Percentiles rank a stretch among this genome's conserved stretches.
phyloP scores from a whole-genome alignment of 2,329 filamentous ascomycete species.

The Trichoderma sp. region DNA sequence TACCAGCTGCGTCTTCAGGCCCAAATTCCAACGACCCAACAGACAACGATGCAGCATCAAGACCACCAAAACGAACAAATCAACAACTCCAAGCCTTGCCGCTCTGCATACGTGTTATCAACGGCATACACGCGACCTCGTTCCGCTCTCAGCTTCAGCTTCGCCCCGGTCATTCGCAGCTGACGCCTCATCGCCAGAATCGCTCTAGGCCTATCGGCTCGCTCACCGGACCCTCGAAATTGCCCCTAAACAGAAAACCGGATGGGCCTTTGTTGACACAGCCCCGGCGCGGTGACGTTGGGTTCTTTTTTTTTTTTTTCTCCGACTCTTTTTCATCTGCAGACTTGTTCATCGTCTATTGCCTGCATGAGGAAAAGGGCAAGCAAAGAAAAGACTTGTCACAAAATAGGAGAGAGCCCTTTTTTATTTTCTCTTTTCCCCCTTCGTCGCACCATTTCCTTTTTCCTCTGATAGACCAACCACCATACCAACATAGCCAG shows the following conservation, averaged over 20 bases:
- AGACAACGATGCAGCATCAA: not conserved
- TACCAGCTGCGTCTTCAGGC: not conserved
- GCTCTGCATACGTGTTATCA: slow-evolving; percentile 3
- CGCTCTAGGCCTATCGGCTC: slow-evolving; percentile 12
- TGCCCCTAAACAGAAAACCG: slow-evolving; percentile 21
- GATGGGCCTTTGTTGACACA: slow-evolving; percentile 9
- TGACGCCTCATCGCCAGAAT: slow-evolving; percentile 19
- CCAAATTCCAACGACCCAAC: not conserved
- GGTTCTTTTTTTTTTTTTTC: not conserved
- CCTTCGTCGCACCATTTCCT: not conserved
- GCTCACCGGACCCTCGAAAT: slow-evolving; percentile 7
- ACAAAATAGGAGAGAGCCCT: not conserved
- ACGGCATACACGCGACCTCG: not conserved
- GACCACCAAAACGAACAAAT: not conserved
- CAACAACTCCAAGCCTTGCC: not conserved
- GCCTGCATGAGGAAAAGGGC: not conserved
- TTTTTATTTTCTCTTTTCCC: not conserved
- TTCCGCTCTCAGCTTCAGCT: slow-evolving; percentile 4
- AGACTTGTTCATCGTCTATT: not conserved
- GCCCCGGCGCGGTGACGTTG: slow-evolving; percentile 26
- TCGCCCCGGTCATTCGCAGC: slow-evolving; percentile 11
- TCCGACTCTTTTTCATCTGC: not conserved
- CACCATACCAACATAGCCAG: not conserved
- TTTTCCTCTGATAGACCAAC: not conserved
- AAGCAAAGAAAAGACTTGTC: not conserved